Evolutionary conservation across 495 filamentous ascomycete genomes (phyloP), one percentile per base, ranked within the genome.

Genomic region (Podospora fimiseda): DNA sequence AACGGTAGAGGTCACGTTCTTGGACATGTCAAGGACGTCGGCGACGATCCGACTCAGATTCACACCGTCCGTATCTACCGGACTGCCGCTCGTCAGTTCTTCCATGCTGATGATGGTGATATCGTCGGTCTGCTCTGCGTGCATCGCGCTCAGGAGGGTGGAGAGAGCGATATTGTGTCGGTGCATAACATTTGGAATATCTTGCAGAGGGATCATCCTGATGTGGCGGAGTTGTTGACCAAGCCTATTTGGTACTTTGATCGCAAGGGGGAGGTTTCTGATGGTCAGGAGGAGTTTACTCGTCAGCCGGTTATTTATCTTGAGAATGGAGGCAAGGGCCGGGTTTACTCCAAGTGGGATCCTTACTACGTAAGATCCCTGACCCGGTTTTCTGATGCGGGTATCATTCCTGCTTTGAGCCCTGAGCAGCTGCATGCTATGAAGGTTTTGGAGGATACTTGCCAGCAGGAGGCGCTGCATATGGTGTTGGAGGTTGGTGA

Each of bases 181-280:
- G 78, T 82, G 4, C 90, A 96, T 67, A 70, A 86, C 51, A 84
- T 96, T 52, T 96, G 85, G 78, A 95, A 95, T 67, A 76, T 74
- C 14, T 76, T 96, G 6, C 84, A 88, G 64, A 60, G 56, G 8
- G 83, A 90, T 64, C 81, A 85, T 3, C 90, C 89, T 0, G 89
- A 93, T 57, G 85, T 94, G 7, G 80, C 87, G 0, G 79, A 85
- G 67, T 80, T 80, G 27, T 73, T 96, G 45, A 84, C 85, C 2
- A 69, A 82, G 52, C 88, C 89, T 0, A 82, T 86, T 59, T 96
- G 90, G 90, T 94, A 93, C 71, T 93, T 96, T 63, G 90, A 96
- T 66, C 87, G 90, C 55, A 96, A 96, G 70, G 90, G 90, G 40
- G 90, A 95, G 71, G 82, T 78, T 2, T 83, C 78, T 30, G 72